Percentiles rank a stretch among this genome's conserved stretches.
These are phyloP conservation scores for Ophiobolus disseminans DNA, from an alignment of 2,329 filamentous ascomycete genomes.

Conservation along the genomic window DNA sequence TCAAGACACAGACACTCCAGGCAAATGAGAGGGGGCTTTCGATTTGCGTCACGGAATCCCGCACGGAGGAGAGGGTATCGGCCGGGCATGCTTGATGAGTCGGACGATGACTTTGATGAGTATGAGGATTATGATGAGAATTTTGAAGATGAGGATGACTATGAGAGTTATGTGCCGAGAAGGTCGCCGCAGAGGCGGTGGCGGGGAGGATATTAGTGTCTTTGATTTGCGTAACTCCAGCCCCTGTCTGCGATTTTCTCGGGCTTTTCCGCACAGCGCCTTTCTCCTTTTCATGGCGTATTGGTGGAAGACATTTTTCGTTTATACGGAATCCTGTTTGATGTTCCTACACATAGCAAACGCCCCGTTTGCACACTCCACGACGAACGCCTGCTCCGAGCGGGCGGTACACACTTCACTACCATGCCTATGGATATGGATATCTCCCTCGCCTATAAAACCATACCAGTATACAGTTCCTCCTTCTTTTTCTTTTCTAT, in stretches of 20 bases:
- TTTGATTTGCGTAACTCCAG: too few species aligned
- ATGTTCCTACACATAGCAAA: too few species aligned
- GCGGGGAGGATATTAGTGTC: neutral
- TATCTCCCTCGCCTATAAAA: too few species aligned
- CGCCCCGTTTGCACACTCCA: neutral
- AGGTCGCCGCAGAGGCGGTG: neutral
- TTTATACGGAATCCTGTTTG: too few species aligned
- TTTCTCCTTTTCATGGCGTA: too few species aligned
- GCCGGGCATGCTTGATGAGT: neutral
- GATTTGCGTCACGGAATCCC: neutral
- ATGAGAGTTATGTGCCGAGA: neutral
- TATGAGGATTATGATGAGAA: slow-evolving; percentile 14
- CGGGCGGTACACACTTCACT: too few species aligned
- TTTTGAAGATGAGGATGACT: slow-evolving; percentile 9
- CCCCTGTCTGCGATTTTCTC: too few species aligned
- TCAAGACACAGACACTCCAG: neutral
- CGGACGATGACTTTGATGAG: slow-evolving; percentile 12
- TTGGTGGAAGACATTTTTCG: too few species aligned
- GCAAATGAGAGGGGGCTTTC: neutral
- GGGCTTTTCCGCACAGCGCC: too few species aligned
- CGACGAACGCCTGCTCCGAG: neutral
- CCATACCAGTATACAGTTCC: too few species aligned
- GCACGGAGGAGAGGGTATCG: neutral
- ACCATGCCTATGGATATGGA: too few species aligned
- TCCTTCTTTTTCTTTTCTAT: too few species aligned